These are phyloP conservation scores for Rhinocladiella mackenziei DNA, from an alignment of 2,329 filamentous ascomycete species.

Conservation along the genomic window DNA sequence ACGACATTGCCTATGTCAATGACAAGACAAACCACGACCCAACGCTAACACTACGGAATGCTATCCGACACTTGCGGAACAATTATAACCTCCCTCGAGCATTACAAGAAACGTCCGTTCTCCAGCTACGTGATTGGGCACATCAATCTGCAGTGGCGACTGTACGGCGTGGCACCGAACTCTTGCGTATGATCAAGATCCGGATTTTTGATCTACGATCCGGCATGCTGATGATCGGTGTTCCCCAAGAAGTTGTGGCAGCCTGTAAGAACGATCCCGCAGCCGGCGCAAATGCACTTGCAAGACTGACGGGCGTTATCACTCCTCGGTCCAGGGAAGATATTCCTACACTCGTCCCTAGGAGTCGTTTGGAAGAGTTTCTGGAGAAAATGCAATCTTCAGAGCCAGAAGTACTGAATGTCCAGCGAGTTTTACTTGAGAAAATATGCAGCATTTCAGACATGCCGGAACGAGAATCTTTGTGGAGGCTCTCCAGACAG, in stretches of 20 bases:
- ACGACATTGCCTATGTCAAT: constrained; percentile 70
- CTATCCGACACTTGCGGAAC: constrained; percentile 64
- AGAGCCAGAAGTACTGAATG: background rate
- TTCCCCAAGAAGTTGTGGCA: constrained; percentile 9
- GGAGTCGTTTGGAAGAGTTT: constrained; percentile 15
- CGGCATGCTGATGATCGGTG: constrained; percentile 14
- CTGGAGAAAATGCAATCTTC: constrained; percentile 5
- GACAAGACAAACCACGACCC: constrained; percentile 77
- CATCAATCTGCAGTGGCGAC: constrained; percentile 7
- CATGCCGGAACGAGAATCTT: background rate
- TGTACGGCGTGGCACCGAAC: constrained; percentile 5
- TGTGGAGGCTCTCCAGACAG: constrained; percentile 19
- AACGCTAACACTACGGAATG: constrained; percentile 75
- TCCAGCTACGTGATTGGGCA: constrained; percentile 13
- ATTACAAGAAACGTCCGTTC: constrained; percentile 45
- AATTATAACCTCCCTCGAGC: constrained; percentile 63
- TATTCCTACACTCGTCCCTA: constrained; percentile 16
- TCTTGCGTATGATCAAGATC: constrained; percentile 10
- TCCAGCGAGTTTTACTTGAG: constrained; percentile 15
- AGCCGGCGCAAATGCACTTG: constrained; percentile 18
- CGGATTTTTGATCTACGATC: constrained; percentile 19
- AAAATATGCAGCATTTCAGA: background rate
- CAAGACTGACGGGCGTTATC: constrained; percentile 20
- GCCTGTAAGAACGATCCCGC: constrained; percentile 10
- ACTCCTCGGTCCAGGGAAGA: constrained; percentile 19